Evolutionary conservation across 345 rosid species (phyloP), one percentile per base, ranked within the genome.

Genomic region (Aquilaria yunnanensis): DNA sequence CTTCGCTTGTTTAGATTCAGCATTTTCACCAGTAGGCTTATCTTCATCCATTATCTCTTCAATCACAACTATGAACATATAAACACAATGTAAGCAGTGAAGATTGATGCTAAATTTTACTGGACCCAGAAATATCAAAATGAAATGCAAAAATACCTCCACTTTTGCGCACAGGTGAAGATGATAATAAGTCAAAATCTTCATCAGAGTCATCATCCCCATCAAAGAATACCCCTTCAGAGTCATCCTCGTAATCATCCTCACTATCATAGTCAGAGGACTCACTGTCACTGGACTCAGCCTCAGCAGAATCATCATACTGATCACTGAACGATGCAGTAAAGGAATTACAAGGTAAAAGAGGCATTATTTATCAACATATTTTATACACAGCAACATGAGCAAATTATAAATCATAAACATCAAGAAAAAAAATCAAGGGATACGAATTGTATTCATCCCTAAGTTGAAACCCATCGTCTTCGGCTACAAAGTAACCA

Each of bases 31-130:
- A 10, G 51, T 41, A 54, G 85, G 82, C 66, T 81, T 75, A 50
- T 87, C 87, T 16, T 91, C 96, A 60, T 91, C 97, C 61, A 70
- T 73, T 65, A 91, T 84, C 86, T 91, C 99, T 94, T 95, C 96
- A 68, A 86, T 89, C 46, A 86, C 85, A 75, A 89, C 96, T 86
- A 51, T 23, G 64, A 57, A 37, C 8, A 1, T 0, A 37, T 37
- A 37, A 37, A 37, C 43, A 37, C 8, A 37, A 37, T 37, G 8
- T 5, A 5, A 37, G 5, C 43, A 9, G 43, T 37, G 43, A 37
- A 37, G 43, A 37, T 9, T 37, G 43, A 37, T 37, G 8, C 5
- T 37, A 4, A 37, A 37, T 4, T 37, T 48, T 32, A 31, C 9
- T 32, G 31, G 54, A 56, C 3, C 49, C 34, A 29, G 46, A 55